Conservation (phyloP, 2,329 filamentous ascomycete genomes). For the Talaromyces sp. region DNA sequence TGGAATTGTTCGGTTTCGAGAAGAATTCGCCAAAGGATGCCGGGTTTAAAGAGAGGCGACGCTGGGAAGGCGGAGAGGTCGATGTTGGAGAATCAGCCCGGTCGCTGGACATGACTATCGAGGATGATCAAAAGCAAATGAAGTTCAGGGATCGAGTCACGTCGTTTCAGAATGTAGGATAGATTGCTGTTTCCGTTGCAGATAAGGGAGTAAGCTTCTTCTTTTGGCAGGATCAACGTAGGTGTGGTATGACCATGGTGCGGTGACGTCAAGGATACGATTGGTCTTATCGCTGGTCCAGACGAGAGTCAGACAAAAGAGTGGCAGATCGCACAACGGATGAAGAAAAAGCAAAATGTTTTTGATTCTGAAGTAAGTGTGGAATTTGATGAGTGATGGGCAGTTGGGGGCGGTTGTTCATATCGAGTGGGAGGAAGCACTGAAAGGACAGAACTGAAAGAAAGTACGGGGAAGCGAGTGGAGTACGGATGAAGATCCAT, state of each 20-base stretch:
- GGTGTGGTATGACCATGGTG: conserved; percentile 3
- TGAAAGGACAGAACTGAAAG: background rate
- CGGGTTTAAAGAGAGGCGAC: conserved; percentile 47
- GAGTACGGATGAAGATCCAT: background rate
- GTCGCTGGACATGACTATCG: conserved; percentile 42
- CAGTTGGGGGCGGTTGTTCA: background rate
- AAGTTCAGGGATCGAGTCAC: background rate
- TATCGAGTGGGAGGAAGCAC: background rate
- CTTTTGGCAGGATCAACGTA: conserved; percentile 4
- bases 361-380: background rate
- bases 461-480: conserved; percentile 5
- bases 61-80: conserved; percentile 34
- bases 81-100: conserved; percentile 39
- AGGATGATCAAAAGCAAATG: background rate
- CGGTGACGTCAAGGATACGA: conserved; percentile 19
- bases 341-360: background rate
- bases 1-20: conserved; percentile 28
- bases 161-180: background rate
- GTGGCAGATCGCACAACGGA: background rate
- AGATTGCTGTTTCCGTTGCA: background rate
- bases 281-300: background rate
- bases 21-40: conserved; percentile 42
- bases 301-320: background rate
- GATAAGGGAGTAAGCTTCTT: background rate
- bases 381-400: background rate